A percentile compares a stretch with the other conserved stretches of the same genome.
These are phyloP conservation scores for Digitaria exilis DNA, from an alignment of 202 grass and related monocot species.

Conservation along the genomic window DNA sequence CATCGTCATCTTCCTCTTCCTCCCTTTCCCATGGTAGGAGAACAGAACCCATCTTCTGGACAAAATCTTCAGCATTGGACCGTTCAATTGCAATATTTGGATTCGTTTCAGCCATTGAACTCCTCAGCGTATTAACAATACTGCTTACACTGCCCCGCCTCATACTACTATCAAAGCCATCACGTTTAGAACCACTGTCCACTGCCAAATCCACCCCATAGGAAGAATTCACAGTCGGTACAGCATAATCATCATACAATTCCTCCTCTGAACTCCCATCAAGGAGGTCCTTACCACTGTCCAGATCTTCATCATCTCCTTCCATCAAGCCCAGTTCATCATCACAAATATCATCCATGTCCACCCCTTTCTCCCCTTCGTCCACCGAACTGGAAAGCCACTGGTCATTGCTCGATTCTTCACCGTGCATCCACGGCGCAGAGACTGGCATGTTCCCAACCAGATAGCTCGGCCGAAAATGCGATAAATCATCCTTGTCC, in stretches of 20 bases:
- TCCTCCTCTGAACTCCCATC: not conserved
- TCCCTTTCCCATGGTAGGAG: constrained; percentile 80
- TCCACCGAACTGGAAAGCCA: not conserved
- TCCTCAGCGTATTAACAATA: constrained; percentile 51
- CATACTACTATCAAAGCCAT: not conserved
- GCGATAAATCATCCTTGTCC: constrained; percentile 8
- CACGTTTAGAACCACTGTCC: not conserved
- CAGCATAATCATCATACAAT: not conserved
- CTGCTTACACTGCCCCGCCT: constrained; percentile 24
- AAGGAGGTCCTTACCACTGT: not conserved
- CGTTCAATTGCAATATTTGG: constrained; percentile 18
- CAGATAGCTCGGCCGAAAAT: constrained; percentile 23
- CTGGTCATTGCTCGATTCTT: not conserved
- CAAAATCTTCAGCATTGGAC: constrained; percentile 33
- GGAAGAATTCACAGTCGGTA: constrained; percentile 10
- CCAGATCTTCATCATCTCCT: not conserved
- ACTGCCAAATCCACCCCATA: not conserved
- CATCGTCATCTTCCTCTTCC: constrained; percentile 26
- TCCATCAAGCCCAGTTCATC: constrained; percentile 19
- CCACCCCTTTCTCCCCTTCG: constrained; percentile 20
- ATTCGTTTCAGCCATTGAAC: constrained; percentile 39
- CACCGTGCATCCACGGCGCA: constrained; percentile 62
- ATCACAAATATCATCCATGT: constrained; percentile 9
- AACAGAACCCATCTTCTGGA: constrained; percentile 50
- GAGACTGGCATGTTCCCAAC: constrained; percentile 10